Evolutionary conservation across 768 basidiomycete species (phyloP), one percentile per base, ranked within the genome.

Genomic region (Russula griseocarnosa): DNA sequence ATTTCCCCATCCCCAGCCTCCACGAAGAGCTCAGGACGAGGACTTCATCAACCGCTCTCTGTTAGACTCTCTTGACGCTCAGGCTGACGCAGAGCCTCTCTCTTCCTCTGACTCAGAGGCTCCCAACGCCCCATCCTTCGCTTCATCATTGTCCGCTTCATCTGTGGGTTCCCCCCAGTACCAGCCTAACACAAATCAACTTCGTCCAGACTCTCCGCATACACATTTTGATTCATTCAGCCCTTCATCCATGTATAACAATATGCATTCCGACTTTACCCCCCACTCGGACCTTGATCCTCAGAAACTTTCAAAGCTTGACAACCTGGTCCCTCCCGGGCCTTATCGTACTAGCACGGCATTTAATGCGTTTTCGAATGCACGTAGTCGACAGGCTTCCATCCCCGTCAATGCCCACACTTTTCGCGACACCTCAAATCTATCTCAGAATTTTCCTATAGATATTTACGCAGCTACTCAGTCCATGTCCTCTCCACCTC

Each of bases 31-130:
- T 34, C 67, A 71, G 53, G 87, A 86, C 83, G 90, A 92, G 83
- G 90, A 88, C 76, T 86, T 86, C 71, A 90, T 92, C 73, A 92
- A 92, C 79, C 86, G 86, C 74, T 91, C 90, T 60, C 82, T 92
- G 63, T 77, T 92, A 69, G 90, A 89, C 75, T 88, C 86, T 47
- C 82, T 93, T 72, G 85, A 92, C 82, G 88, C 86, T 60, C 86
- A 90, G 75, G 89, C 86, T 56, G 90, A 92, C 82, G 82, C 88
- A 61, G 89, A 91, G 74, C 88, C 87, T 53, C 72, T 79, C 61
- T 79, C 75, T 40, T 78, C 81, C 14, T 76, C 81, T 66, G 83
- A 84, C 75, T 78, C 81, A 61, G 79, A 84, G 72, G 75, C 81
- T 49, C 63, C 73, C 18, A 69, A 70, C 59, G 67, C 70, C 71